phyloP scores from a whole-genome alignment of 192 early-diverging fungal genomes.

The Coemansia sp. region DNA sequence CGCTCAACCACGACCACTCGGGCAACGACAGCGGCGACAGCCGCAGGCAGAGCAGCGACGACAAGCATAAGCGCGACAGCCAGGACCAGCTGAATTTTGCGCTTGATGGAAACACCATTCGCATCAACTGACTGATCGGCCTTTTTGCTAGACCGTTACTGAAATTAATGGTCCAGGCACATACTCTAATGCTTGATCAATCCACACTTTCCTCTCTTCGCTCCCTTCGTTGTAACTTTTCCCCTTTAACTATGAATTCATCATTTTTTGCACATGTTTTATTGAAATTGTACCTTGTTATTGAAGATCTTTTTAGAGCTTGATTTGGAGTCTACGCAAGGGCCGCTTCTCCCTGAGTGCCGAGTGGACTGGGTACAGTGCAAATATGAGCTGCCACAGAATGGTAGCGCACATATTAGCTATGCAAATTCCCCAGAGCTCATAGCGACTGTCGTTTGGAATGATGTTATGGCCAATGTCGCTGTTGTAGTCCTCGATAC shows the following conservation, averaged over 20 bases:
- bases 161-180: too few species aligned
- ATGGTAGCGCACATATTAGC: constrained; percentile 51
- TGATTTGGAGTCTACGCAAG: constrained; percentile 49
- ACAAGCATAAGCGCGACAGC: constrained; percentile 8
- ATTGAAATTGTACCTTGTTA: not conserved
- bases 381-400: constrained; percentile 54
- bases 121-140: not conserved
- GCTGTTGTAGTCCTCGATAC: constrained; percentile 60
- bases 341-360: constrained; percentile 54
- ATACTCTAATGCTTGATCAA: not conserved
- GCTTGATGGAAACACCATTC: not conserved
- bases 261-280: constrained; percentile 5
- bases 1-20: constrained; percentile 8
- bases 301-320: constrained; percentile 37
- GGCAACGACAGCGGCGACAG: constrained; percentile 6
- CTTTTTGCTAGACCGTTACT: not conserved
- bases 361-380: constrained; percentile 55
- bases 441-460: constrained; percentile 58
- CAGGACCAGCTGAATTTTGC: constrained; percentile 9
- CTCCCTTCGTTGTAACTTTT: not conserved
- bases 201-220: not conserved
- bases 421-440: constrained; percentile 58
- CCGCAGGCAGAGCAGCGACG: constrained; percentile 25
- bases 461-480: constrained; percentile 59
- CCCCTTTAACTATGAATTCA: not conserved